A percentile compares a stretch with the other conserved stretches of the same genome.
These are phyloP conservation scores for Heterotrichella gracilis DNA, from an alignment of 352 stramenopile species.

Conservation along the genomic window DNA sequence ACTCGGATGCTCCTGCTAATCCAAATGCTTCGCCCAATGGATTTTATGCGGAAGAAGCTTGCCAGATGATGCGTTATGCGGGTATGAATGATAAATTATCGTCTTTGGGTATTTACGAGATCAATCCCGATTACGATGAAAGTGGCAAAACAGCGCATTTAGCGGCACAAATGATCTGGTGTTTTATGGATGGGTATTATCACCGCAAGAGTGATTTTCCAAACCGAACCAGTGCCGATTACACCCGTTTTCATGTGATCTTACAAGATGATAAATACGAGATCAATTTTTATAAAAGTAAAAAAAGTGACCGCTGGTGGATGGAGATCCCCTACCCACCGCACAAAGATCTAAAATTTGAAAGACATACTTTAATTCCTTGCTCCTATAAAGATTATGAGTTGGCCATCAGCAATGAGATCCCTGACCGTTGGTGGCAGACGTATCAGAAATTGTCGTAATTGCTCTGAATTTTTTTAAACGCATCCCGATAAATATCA, in stretches of 20 bases:
- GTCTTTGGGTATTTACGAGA: not conserved
- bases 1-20: not conserved
- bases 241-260: not conserved
- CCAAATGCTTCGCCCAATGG: not conserved
- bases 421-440: not conserved
- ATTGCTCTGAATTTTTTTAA: no score
- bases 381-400: not conserved
- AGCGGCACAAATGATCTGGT: not conserved
- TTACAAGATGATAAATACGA: not conserved
- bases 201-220: not conserved
- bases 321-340: not conserved
- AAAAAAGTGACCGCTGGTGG: not conserved
- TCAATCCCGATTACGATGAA: not conserved
- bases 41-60: not conserved
- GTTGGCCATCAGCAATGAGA: not conserved
- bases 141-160: not conserved
- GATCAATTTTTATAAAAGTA: constrained; percentile 10
- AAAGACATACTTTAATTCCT: not conserved
- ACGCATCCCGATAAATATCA: no score
- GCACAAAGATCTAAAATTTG: not conserved
- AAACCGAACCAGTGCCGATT: not conserved
- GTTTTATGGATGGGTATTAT: not conserved
- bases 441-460: not conserved
- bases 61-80: not conserved
- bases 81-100: constrained; percentile 7